Conservation (phyloP, 345 rosid genomes). For the Eucalyptus paniculata region DNA sequence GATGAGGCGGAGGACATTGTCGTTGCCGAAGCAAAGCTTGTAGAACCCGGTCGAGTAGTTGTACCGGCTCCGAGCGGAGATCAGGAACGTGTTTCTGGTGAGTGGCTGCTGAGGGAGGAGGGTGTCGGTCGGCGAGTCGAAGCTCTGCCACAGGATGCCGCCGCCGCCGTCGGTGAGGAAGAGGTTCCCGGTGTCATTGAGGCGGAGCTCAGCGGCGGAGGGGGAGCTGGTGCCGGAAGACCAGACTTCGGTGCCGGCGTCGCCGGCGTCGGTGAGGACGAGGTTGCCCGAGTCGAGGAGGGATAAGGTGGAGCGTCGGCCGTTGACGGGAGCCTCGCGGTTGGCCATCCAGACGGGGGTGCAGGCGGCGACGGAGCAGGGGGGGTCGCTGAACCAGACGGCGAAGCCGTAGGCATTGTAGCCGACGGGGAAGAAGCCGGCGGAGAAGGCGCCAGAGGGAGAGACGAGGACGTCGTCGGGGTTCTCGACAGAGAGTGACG, state of each 20-base stretch:
- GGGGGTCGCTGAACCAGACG: constrained; percentile 10
- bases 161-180: neutral
- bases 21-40: too few species aligned
- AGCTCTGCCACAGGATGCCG: too few species aligned
- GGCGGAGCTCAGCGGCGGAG: neutral
- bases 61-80: too few species aligned
- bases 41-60: too few species aligned
- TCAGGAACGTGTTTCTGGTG: too few species aligned
- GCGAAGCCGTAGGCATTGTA: neutral
- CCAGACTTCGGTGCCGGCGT: neutral
- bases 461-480: constrained; percentile 2
- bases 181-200: constrained; percentile 6
- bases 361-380: neutral
- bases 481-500: constrained; percentile 4
- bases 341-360: constrained; percentile 32
- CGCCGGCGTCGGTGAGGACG: constrained; percentile 3
- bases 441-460: constrained; percentile 1
- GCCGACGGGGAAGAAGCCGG: constrained; percentile 4
- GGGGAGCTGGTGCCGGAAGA: neutral
- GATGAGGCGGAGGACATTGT: too few species aligned
- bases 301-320: constrained; percentile 11
- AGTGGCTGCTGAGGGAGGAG: too few species aligned
- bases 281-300: neutral
- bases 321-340: constrained; percentile 21
- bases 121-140: too few species aligned